A percentile compares a stretch with the other conserved stretches of the same genome.
phyloP scores from a whole-genome alignment of 2,329 filamentous ascomycete species.

The Fusarium praegraminearum region DNA sequence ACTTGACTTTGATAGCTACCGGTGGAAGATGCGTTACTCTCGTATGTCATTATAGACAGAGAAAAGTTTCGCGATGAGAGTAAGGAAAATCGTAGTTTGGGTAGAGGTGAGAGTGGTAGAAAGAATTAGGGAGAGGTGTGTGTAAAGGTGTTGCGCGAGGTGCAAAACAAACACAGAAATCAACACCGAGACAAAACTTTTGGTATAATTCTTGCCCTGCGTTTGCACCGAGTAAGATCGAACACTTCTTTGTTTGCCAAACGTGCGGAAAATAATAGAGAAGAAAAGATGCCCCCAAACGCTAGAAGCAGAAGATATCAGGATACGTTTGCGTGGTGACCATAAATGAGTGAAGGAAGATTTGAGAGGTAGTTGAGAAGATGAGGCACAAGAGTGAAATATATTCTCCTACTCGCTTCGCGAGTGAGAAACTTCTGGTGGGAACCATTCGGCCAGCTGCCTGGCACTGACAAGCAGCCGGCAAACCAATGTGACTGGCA shows the following conservation, averaged over 20 bases:
- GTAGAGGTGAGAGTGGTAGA: neutral
- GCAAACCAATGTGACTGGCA: neutral
- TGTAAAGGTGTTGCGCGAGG: neutral
- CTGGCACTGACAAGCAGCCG: constrained; percentile 24
- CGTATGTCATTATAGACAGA: constrained; percentile 30
- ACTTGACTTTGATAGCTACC: constrained; percentile 21
- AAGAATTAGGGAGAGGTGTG: neutral
- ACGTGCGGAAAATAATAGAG: constrained; percentile 1
- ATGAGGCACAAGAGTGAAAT: neutral
- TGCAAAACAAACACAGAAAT: constrained; percentile 18
- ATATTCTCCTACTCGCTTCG: constrained; percentile 2
- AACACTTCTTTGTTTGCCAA: constrained; percentile 28
- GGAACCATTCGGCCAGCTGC: neutral
- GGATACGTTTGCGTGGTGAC: neutral
- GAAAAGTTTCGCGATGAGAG: neutral
- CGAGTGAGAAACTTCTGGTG: neutral
- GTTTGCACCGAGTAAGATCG: neutral
- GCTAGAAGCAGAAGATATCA: constrained; percentile 3
- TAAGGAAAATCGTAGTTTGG: neutral
- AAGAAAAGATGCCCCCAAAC: neutral
- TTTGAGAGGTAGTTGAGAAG: neutral
- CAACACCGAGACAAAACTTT: constrained; percentile 4
- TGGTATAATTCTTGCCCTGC: constrained; percentile 5
- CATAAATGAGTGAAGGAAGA: neutral
- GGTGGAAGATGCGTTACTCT: constrained; percentile 13